Conservation (phyloP, 495 filamentous ascomycete species). For the Daldinia concentrica region DNA sequence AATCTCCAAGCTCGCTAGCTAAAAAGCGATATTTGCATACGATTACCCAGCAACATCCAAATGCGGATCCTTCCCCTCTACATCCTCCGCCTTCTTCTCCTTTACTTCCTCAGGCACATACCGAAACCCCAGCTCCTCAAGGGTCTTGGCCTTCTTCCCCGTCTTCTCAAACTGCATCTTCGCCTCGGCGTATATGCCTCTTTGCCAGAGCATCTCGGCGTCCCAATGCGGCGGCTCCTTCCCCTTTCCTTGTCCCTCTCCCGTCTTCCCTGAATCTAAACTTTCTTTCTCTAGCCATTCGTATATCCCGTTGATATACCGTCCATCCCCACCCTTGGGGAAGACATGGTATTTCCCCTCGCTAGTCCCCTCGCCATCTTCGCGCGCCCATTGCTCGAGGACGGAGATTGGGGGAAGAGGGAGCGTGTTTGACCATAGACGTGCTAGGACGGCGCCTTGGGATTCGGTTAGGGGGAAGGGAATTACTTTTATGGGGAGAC, state of each 20-base stretch:
- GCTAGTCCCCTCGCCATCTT: constrained; percentile 46
- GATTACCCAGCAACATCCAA: constrained; percentile 17
- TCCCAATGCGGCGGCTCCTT: constrained; percentile 76
- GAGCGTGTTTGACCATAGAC: constrained; percentile 76
- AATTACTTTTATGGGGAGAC: constrained; percentile 78
- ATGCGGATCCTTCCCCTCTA: constrained; percentile 6
- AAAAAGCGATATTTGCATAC: too few relatives aligned
- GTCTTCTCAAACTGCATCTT: constrained; percentile 57
- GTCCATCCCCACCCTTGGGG: constrained; percentile 70
- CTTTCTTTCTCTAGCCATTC: constrained; percentile 57
- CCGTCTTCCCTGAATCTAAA: background rate
- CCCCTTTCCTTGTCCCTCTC: constrained; percentile 57
- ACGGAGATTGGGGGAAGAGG: constrained; percentile 65
- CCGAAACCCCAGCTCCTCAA: constrained; percentile 55
- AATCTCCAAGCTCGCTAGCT: background rate
- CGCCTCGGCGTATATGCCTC: constrained; percentile 52
- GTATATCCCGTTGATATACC: constrained; percentile 78
- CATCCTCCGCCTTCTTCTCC: background rate
- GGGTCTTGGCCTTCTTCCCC: constrained; percentile 52
- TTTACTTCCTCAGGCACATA: constrained; percentile 40
- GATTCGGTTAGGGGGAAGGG: constrained; percentile 82
- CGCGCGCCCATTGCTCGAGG: constrained; percentile 70
- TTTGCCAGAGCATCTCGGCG: constrained; percentile 69
- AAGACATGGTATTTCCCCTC: constrained; percentile 66
- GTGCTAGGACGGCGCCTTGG: constrained; percentile 80